Evolutionary conservation across 2,329 filamentous ascomycete species (phyloP), one percentile per base, ranked within the genome.

Genomic region (Colletotrichum noveboracense): DNA sequence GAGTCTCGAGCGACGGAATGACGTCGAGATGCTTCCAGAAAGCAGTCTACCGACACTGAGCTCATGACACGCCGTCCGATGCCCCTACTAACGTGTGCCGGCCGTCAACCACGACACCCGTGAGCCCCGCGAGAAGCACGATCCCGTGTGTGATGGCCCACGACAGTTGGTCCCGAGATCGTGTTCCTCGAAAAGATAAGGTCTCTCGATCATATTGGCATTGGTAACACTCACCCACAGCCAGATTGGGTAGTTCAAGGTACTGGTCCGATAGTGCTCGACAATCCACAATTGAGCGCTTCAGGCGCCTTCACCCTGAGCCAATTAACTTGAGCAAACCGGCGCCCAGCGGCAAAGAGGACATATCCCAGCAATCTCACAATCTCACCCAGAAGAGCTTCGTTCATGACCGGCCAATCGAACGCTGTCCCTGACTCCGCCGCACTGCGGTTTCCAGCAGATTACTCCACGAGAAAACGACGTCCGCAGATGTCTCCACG

Each of bases 131-230:
- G 12, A 66, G 60, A 56, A 28, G 16, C 38, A 3, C 55, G 62
- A 72, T 72, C 72, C 72, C 55, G 34, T 66, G 43, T 62, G 71
- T 72, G 43, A 26, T 30, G 66, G 56, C 16, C 58, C 10, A 52
- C 43, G 43, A 52, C 4, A 52, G n/a, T 24, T 52, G 43, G 43
- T 21, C 10, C 43, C 43, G 43, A 52, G 43, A 52, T 52, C n/a
- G 43, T 52, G n/a, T 52, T 24, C 43, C 10, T 52, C 43, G n/a
- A 52, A 52, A 43, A 70, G 26, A 65, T 43, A 48, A 34, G 64
- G n/a, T 24, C 43, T 52, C 43, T 52, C 38, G 18, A 7, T 48
- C 38, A 28, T 58, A 28, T 16, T 30, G 24, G 28, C 9, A 36
- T 12, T 58, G 21, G n/a, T 13, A 21, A 52, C 43, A 21, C 6